These are phyloP conservation scores for Alternaria atra DNA, from an alignment of 2,329 filamentous ascomycete species.

Conservation along the genomic window DNA sequence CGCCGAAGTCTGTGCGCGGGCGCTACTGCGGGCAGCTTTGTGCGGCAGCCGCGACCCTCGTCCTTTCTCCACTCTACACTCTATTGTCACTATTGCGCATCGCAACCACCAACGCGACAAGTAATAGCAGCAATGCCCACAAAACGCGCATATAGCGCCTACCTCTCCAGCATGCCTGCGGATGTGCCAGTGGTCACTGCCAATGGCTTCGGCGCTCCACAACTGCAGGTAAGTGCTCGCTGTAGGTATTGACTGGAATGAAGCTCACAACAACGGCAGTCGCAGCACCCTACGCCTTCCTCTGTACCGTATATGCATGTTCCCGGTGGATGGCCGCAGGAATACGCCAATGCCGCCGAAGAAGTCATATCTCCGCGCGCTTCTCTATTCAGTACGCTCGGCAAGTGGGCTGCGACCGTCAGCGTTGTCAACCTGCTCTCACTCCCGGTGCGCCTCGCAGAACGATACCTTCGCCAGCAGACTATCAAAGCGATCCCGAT, in stretches of 20 bases:
- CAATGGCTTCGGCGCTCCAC: conserved; percentile 24
- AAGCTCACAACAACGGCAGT: conserved; percentile 24
- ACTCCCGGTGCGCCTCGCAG: conserved; percentile 19
- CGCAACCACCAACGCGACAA: conserved; percentile 11
- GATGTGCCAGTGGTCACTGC: conserved; percentile 15
- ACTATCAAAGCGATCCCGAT: conserved; percentile 32
- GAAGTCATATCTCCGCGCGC: conserved; percentile 3
- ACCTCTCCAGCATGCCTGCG: conserved; percentile 18
- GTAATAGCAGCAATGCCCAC: conserved; percentile 24
- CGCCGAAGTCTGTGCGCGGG: not conserved
- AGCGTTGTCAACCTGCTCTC: conserved; percentile 20
- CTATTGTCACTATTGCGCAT: conserved; percentile 19
- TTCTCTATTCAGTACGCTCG: conserved; percentile 27
- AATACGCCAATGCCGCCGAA: not conserved
- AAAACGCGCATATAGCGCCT: conserved; percentile 31
- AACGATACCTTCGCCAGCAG: conserved; percentile 27
- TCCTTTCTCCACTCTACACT: conserved; percentile 14
- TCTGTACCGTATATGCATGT: conserved; percentile 2
- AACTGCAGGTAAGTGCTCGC: conserved; percentile 30
- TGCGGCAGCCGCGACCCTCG: conserved; percentile 15
- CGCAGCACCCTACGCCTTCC: conserved; percentile 14
- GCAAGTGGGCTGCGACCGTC: conserved; percentile 23
- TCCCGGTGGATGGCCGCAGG: conserved; percentile 31
- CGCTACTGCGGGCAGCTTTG: conserved; percentile 16
- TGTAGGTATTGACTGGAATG: conserved; percentile 11